Conservation (phyloP, 2,329 filamentous ascomycete species). For the Didymella pomorum region DNA sequence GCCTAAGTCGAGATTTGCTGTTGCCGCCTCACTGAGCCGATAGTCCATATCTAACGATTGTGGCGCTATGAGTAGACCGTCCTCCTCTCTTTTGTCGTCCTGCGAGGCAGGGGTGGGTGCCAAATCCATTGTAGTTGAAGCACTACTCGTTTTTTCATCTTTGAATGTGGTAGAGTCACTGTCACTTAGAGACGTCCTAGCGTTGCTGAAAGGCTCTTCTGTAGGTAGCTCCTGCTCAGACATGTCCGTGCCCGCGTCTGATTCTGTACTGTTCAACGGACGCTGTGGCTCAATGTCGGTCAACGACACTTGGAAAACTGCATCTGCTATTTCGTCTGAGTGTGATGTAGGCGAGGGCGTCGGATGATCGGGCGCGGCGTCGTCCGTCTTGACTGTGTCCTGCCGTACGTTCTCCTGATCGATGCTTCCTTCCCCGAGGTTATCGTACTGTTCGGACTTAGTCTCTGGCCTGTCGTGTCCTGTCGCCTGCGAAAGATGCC, state of each 20-base stretch:
- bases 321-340: background rate
- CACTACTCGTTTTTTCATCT: background rate
- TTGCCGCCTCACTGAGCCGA: no score
- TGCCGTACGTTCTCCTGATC: background rate
- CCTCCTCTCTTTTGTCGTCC: background rate
- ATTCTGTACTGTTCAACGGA: background rate
- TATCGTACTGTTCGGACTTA: no score
- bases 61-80: background rate
- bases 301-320: background rate
- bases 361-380: no score
- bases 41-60: no score
- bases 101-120: background rate
- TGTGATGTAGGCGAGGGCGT: no score
- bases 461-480: no score
- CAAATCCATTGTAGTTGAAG: background rate
- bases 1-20: background rate
- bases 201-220: background rate
- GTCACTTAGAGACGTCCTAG: background rate
- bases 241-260: background rate
- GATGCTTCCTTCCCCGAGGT: background rate
- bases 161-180: background rate
- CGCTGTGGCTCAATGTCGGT: background rate
- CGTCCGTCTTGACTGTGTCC: background rate
- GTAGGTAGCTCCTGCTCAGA: background rate
- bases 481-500: slow-evolving; percentile 1